phyloP scores from a whole-genome alignment of 805 yeast genomes.

The Metschnikowia lochheadii region DNA sequence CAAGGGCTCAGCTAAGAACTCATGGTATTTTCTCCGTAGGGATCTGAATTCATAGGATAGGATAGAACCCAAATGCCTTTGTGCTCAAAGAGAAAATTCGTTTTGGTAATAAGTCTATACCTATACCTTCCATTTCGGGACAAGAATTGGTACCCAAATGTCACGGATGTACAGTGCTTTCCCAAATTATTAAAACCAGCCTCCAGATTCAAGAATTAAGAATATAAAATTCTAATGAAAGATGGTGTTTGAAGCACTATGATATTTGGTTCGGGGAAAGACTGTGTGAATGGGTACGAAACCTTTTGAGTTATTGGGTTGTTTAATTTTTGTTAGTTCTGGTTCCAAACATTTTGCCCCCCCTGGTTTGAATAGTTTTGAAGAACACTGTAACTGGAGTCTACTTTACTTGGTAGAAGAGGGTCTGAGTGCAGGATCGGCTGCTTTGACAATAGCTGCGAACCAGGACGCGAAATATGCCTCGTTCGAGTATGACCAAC shows the following conservation, averaged over 20 bases:
- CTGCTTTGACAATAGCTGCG: background rate
- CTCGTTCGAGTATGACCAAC: background rate
- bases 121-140: background rate
- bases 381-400: background rate
- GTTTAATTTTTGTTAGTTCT: no score
- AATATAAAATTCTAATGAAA: no score
- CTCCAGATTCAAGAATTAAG: no score
- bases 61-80: background rate
- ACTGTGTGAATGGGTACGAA: no score
- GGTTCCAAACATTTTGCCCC: no score
- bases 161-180: no score
- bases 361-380: no score
- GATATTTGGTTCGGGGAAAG: no score
- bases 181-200: no score
- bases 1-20: constrained; percentile 45
- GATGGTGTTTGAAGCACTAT: no score
- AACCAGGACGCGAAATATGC: background rate
- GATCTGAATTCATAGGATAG: background rate
- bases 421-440: background rate
- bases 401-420: background rate
- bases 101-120: background rate
- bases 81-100: background rate
- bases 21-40: background rate
- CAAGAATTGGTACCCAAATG: no score
- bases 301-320: no score